A percentile compares a stretch with the other conserved stretches of the same genome.
phyloP scores from a whole-genome alignment of 2,329 filamentous ascomycete species.

The Sordariomycetes sp. region DNA sequence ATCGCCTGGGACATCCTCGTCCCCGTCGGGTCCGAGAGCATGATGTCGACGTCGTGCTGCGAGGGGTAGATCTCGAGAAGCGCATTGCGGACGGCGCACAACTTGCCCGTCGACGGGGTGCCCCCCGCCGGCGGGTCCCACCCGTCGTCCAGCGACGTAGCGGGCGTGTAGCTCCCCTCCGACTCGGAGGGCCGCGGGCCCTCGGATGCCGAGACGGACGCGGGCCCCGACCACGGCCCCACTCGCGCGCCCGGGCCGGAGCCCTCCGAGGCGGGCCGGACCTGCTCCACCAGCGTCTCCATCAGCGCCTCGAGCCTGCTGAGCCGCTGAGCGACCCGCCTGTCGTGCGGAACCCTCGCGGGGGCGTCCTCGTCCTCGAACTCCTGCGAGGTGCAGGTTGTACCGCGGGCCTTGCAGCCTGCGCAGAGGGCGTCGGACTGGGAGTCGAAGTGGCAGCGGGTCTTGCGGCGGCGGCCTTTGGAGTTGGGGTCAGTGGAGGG shows the following conservation, averaged over 20 bases:
- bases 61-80: neutral
- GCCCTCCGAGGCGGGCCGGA: constrained; percentile 7
- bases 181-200: neutral
- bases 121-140: neutral
- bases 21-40: neutral
- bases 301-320: constrained; percentile 31
- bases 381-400: constrained; percentile 33
- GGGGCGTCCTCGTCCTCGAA: constrained; percentile 18
- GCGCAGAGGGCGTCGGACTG: constrained; percentile 27
- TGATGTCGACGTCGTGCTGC: neutral
- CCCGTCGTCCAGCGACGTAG: neutral
- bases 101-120: neutral
- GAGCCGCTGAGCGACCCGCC: constrained; percentile 26
- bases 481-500: neutral
- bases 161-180: neutral
- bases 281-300: constrained; percentile 26
- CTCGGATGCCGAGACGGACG: neutral
- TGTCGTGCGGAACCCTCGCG: constrained; percentile 16
- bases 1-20: neutral
- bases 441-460: constrained; percentile 31
- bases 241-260: neutral
- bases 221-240: neutral
- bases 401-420: constrained; percentile 28
- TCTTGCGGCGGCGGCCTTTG: constrained; percentile 31
- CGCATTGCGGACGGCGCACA: neutral